phyloP scores from a whole-genome alignment of 768 basidiomycete species.

The Suillus subalutaceus region DNA sequence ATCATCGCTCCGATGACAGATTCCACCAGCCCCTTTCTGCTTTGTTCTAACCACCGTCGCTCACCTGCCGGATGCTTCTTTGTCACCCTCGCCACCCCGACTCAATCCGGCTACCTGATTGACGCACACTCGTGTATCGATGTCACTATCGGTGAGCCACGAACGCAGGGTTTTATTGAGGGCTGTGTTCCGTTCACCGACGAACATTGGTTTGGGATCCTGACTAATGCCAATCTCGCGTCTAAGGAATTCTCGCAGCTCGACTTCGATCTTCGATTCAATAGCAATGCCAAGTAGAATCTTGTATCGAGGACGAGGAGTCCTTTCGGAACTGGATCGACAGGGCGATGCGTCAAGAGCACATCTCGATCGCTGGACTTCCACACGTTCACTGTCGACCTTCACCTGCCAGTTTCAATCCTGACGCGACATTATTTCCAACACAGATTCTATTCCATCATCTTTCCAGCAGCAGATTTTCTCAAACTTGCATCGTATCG shows the following conservation, averaged over 20 bases:
- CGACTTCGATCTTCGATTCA: neutral
- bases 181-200: neutral
- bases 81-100: neutral
- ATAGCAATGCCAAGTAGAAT: neutral
- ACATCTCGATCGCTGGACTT: neutral
- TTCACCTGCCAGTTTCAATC: neutral
- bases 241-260: neutral
- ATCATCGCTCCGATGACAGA: neutral
- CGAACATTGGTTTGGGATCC: neutral
- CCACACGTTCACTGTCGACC: neutral
- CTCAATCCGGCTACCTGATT: neutral
- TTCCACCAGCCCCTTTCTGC: neutral
- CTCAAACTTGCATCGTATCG: neutral
- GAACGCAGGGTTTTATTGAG: neutral
- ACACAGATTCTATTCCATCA: neutral
- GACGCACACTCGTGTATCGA: neutral
- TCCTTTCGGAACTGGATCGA: neutral
- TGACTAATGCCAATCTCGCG: neutral
- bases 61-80: constrained; percentile 4
- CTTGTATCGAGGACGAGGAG: neutral
- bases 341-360: neutral
- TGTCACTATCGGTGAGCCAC: neutral
- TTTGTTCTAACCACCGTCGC: neutral
- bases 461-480: constrained; percentile 1
- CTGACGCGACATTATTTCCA: neutral